Base-by-base conservation (phyloP, 2,329 filamentous ascomycete genomes). In the Ophiostoma sp. region DNA sequence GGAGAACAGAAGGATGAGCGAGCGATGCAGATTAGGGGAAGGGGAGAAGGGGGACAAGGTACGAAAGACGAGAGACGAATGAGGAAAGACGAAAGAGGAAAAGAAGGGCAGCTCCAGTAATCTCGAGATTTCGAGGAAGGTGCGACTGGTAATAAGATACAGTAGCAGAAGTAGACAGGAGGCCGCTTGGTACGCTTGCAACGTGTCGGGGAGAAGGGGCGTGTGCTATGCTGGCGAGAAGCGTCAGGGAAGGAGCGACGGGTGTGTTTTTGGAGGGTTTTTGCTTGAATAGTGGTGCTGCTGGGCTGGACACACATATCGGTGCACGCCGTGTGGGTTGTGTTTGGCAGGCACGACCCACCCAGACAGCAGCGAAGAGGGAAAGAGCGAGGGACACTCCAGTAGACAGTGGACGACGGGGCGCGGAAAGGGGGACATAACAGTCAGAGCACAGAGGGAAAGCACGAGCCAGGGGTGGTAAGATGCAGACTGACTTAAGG, bases 141-240 rank as follows among this genome's bases (percentile, higher is more conserved):
- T 52, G 66, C 47, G 68, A 69, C 66, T 63, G 68, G 65, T 69
- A 49, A 58, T 47, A n/a, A 44, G 55, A 52, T 52, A 47, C 62
- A 40, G 49, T 49, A 49, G 18, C 18, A 49, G 14, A 49, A 49
- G 52, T 11, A 58, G 52, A 58, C 52, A 55, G 52, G 52, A 58
- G 52, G 52, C 52, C 52, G 52, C 52, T 52, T 58, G 52, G 52
- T 49, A 12, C 45, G 14, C 45, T 16, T 49, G 42, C 42, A 45
- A 45, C 3, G 42, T 45, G 42, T 45, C 42, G 42, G 42, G 42
- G 42, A 45, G 42, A 45, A 45, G 7, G 49, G 18, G n/a, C n/a
- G n/a, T 27, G 27, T 27, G 27, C 27, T 27, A 27, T 27, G 27
- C 27, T 27, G 27, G 2, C 27, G 27, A 27, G 27, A 27, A 2